A percentile compares a stretch with the other conserved stretches of the same genome.
Evolutionary conservation across 108 stramenopile species (phyloP).

Genomic region (Epithemia pelagica): DNA sequence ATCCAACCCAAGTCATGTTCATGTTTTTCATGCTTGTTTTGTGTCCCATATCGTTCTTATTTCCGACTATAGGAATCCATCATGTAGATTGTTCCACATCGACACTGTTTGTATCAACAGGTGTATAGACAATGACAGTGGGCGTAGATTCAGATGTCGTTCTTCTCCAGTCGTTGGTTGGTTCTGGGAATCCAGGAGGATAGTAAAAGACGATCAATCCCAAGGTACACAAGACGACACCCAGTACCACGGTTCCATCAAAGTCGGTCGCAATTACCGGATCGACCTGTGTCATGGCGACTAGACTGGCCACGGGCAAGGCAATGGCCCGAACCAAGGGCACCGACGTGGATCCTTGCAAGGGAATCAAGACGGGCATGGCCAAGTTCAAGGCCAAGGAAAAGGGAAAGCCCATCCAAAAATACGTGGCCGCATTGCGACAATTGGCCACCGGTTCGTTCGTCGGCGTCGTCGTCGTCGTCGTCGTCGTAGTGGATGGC

Average conservation of each 20-base stretch:
- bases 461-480: neutral
- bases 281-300: neutral
- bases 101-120: no score
- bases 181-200: no score
- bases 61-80: no score
- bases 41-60: no score
- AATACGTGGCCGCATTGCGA: neutral
- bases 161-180: no score
- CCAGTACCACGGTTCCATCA: neutral
- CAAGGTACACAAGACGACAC: neutral
- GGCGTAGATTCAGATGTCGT: no score
- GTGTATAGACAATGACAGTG: no score
- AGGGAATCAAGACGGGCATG: neutral
- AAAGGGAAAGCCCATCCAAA: conserved; percentile 3
- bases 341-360: neutral
- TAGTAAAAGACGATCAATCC: neutral
- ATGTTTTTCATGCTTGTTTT: no score
- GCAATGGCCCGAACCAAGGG: conserved; percentile 1
- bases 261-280: neutral
- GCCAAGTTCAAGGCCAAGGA: conserved; percentile 2
- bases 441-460: neutral
- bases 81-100: no score
- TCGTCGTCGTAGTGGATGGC: neutral
- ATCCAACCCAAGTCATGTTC: no score
- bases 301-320: neutral